These are phyloP conservation scores for Colletotrichum sp. DNA, from an alignment of 2,329 filamentous ascomycete genomes.

Conservation along the genomic window DNA sequence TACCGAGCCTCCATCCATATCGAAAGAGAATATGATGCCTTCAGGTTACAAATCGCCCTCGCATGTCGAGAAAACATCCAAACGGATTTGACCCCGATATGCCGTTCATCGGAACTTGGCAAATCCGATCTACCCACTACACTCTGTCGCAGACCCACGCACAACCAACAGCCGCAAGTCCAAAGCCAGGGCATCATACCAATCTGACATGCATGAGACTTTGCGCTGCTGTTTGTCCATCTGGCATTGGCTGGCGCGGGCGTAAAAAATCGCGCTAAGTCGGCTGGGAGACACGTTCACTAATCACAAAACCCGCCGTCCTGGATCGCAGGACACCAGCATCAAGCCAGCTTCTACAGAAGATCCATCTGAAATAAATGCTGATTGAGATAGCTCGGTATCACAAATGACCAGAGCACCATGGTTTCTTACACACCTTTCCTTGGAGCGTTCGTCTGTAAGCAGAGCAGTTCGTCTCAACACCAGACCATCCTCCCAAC, in stretches of 20 bases:
- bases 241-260: neutral
- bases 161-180: neutral
- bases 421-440: neutral
- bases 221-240: neutral
- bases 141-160: neutral
- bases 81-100: neutral
- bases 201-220: neutral
- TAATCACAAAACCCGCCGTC: neutral
- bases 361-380: neutral
- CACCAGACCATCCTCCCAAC: neutral
- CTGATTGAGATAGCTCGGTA: neutral
- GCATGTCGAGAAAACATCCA: neutral
- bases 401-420: rapidly evolving
- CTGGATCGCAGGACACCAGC: neutral
- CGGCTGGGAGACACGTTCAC: neutral
- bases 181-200: neutral
- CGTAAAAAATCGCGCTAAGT: neutral
- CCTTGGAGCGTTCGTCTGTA: neutral
- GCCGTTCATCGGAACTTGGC: neutral
- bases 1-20: neutral
- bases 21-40: rapidly evolving
- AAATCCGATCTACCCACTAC: neutral
- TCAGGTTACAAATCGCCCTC: rapidly evolving
- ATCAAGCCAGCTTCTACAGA: neutral
- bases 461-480: neutral